phyloP scores from a whole-genome alignment of 2,329 filamentous ascomycete species.

The Pseudogymnoascus sp. region DNA sequence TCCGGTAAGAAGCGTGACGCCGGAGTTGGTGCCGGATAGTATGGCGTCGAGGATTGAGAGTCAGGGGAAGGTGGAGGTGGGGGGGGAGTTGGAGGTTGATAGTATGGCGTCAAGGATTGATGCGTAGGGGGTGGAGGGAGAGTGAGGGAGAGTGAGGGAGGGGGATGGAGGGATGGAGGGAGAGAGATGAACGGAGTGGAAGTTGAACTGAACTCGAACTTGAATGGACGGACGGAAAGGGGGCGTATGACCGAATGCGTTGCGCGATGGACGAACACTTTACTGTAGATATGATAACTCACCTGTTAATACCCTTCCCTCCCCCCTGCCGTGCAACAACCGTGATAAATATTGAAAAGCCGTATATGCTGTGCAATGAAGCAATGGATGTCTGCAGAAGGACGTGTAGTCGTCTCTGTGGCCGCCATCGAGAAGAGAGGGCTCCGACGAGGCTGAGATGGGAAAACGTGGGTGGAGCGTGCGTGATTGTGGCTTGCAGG shows the following conservation, averaged over 20 bases:
- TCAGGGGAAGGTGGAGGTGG: constrained; percentile 27
- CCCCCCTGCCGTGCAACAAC: background rate
- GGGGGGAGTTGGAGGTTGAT: constrained; percentile 54
- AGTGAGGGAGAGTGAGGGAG: constrained; percentile 49
- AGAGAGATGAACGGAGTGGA: constrained; percentile 36
- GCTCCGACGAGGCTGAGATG: background rate
- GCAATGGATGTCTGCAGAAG: background rate
- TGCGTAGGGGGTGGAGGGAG: constrained; percentile 20
- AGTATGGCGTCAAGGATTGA: constrained; percentile 36
- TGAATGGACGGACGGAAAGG: background rate
- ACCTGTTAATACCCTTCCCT: background rate
- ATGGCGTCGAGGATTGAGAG: constrained; percentile 32
- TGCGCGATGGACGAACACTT: background rate
- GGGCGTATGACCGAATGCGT: background rate
- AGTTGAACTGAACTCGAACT: background rate
- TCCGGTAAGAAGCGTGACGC: constrained; percentile 46
- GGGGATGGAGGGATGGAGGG: constrained; percentile 48
- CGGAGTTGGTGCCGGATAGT: constrained; percentile 53
- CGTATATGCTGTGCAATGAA: background rate
- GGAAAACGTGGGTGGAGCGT: background rate
- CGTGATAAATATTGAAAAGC: background rate
- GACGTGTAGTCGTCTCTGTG: background rate
- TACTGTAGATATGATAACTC: background rate
- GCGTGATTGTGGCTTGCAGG: background rate
- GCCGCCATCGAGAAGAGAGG: background rate